These are phyloP conservation scores for Rhodotorula toruloides DNA, from an alignment of 768 basidiomycete species.

Conservation along the genomic window DNA sequence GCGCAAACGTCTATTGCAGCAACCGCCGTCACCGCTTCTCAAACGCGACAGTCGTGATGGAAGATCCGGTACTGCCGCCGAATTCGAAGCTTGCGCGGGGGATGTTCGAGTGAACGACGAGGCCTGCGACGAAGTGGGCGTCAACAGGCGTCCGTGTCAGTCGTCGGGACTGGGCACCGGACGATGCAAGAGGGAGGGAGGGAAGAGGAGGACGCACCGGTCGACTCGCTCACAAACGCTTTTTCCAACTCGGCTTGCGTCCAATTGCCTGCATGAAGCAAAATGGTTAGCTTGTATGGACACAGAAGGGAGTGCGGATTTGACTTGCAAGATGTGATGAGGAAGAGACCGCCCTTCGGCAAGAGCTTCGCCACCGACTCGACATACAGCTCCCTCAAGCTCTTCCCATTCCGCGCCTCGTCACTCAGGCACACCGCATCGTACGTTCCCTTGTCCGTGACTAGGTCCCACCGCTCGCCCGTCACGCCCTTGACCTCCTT, in stretches of 20 bases:
- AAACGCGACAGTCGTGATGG: constrained; percentile 34
- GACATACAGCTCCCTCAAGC: constrained; percentile 47
- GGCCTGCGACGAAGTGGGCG: constrained; percentile 19
- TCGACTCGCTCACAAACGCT: constrained; percentile 43
- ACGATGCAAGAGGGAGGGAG: not conserved
- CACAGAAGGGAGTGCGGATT: not conserved
- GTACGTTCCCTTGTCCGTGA: constrained; percentile 51
- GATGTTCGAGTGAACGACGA: constrained; percentile 45
- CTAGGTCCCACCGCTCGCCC: constrained; percentile 46
- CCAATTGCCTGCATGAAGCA: constrained; percentile 46
- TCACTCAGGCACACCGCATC: constrained; percentile 49
- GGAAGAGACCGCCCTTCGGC: constrained; percentile 46
- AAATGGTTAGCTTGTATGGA: not conserved
- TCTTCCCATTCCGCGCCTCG: constrained; percentile 41
- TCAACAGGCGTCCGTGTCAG: not conserved
- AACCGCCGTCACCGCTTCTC: constrained; percentile 20
- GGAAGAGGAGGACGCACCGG: constrained; percentile 39
- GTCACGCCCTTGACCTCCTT: constrained; percentile 39
- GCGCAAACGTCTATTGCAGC: no score
- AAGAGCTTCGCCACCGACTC: constrained; percentile 45
- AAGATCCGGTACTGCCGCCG: constrained; percentile 46
- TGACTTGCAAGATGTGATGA: constrained; percentile 47
- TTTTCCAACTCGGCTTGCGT: constrained; percentile 48
- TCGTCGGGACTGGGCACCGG: not conserved
- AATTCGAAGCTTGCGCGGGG: constrained; percentile 47